These are phyloP conservation scores for Megacollybia marginata DNA, from an alignment of 768 basidiomycete genomes.

Conservation along the genomic window DNA sequence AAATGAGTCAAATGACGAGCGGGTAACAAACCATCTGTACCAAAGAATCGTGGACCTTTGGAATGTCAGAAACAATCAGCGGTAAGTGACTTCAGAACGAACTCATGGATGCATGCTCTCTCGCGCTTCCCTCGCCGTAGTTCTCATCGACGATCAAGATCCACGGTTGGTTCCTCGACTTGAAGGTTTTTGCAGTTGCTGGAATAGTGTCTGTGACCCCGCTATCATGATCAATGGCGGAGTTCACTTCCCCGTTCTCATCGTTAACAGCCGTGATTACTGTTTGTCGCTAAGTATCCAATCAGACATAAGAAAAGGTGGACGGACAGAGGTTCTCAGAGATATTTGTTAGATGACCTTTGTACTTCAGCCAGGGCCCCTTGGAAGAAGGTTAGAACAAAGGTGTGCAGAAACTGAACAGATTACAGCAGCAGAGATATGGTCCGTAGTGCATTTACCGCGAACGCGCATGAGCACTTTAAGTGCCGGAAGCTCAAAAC, in stretches of 20 bases:
- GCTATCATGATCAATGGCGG: constrained; percentile 74
- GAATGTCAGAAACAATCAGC: too few relatives aligned
- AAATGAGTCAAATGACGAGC: constrained; percentile 1
- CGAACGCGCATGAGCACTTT: constrained; percentile 85
- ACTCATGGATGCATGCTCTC: constrained; percentile 96
- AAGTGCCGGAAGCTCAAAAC: constrained; percentile 72
- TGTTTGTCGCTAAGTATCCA: not conserved
- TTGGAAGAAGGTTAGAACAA: constrained; percentile 19
- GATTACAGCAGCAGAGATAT: constrained; percentile 90
- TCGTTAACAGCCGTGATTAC: constrained; percentile 78
- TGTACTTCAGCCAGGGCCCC: constrained; percentile 99
- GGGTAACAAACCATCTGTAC: constrained; percentile 25
- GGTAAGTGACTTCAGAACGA: too few relatives aligned
- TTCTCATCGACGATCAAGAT: constrained; percentile 93
- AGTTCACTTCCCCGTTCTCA: constrained; percentile 89
- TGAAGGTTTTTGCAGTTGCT: constrained; percentile 82
- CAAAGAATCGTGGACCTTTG: constrained; percentile 73
- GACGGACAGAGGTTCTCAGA: constrained; percentile 87
- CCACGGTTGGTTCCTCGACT: constrained; percentile 81
- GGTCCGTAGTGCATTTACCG: constrained; percentile 99
- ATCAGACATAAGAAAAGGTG: not conserved
- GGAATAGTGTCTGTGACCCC: constrained; percentile 76
- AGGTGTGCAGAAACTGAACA: not conserved
- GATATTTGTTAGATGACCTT: constrained; percentile 93
- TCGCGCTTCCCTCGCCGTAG: constrained; percentile 95